These are phyloP conservation scores for Tuber indicum DNA, from an alignment of 495 filamentous ascomycete genomes.

Conservation along the genomic window DNA sequence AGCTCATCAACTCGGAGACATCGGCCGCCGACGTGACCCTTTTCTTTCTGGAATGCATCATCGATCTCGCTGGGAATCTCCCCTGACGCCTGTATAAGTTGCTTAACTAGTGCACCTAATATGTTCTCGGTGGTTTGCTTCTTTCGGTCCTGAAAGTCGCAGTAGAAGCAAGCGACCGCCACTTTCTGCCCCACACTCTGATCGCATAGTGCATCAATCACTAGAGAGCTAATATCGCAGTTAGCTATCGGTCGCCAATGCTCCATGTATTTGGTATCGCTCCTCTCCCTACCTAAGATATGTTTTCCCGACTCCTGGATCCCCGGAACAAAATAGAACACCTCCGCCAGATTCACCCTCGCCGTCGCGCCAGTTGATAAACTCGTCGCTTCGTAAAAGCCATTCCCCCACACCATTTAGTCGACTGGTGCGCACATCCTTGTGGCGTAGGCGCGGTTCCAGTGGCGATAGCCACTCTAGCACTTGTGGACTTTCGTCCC, in stretches of 20 bases:
- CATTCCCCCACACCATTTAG: too few species aligned
- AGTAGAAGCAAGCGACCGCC: not conserved
- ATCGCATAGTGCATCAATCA: not conserved
- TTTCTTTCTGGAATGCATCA: not conserved
- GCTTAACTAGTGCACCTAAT: not conserved
- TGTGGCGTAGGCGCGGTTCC: too few species aligned
- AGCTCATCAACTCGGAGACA: not conserved
- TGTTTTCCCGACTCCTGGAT: not conserved
- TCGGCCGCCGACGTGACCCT: not conserved
- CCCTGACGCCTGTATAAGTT: not conserved
- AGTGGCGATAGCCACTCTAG: too few species aligned
- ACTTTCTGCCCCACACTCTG: not conserved
- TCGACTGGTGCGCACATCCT: too few species aligned
- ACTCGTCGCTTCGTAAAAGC: too few species aligned
- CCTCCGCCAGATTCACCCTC: not conserved
- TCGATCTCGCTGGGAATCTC: not conserved
- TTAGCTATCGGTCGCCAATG: not conserved
- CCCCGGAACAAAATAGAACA: not conserved
- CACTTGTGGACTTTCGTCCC: too few species aligned
- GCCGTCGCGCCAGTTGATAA: not conserved
- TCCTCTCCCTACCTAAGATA: not conserved
- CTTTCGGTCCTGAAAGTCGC: not conserved
- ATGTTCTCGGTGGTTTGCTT: not conserved
- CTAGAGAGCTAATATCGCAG: not conserved
- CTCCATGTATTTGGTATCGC: fast-evolving